phyloP scores from a whole-genome alignment of 1,139 yeast genomes.

The Geotrichum carabidarum region DNA sequence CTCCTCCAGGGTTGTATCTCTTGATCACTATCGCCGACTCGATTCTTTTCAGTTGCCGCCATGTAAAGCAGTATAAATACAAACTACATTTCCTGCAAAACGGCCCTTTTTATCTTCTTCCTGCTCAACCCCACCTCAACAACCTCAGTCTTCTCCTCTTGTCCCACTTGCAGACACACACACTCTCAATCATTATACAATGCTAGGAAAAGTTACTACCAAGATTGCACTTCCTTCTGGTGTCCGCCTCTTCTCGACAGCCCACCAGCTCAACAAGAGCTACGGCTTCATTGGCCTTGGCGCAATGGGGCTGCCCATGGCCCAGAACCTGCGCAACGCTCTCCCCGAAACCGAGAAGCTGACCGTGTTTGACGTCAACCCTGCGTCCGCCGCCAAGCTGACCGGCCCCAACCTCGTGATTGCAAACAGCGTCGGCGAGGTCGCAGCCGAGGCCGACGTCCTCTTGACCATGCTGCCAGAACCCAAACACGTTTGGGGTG shows the following conservation, averaged over 20 bases:
- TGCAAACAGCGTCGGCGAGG: slow-evolving; percentile 38
- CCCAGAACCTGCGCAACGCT: slow-evolving; percentile 47
- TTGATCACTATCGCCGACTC: too few species aligned
- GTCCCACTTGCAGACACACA: too few species aligned
- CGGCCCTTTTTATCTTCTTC: too few species aligned
- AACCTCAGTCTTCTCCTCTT: too few species aligned
- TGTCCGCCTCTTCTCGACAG: not conserved
- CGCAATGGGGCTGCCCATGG: slow-evolving; percentile 58
- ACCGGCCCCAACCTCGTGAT: slow-evolving; percentile 15
- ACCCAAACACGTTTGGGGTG: slow-evolving; percentile 49
- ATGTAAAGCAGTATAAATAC: too few species aligned
- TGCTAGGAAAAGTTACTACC: not conserved
- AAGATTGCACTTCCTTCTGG: not conserved
- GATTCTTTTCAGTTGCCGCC: too few species aligned
- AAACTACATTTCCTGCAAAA: too few species aligned
- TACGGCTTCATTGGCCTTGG: slow-evolving; percentile 46
- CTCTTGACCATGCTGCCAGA: slow-evolving; percentile 58
- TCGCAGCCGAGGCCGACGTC: slow-evolving; percentile 32
- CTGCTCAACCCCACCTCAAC: too few species aligned
- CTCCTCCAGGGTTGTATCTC: too few species aligned
- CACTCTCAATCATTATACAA: not conserved
- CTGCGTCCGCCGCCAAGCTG: not conserved
- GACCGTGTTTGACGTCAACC: not conserved
- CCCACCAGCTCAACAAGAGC: not conserved
- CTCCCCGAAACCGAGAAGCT: slow-evolving; percentile 39